Evolutionary conservation across 805 yeast genomes (phyloP), one percentile per base, ranked within the genome.

Genomic region (Candida succiphila): DNA sequence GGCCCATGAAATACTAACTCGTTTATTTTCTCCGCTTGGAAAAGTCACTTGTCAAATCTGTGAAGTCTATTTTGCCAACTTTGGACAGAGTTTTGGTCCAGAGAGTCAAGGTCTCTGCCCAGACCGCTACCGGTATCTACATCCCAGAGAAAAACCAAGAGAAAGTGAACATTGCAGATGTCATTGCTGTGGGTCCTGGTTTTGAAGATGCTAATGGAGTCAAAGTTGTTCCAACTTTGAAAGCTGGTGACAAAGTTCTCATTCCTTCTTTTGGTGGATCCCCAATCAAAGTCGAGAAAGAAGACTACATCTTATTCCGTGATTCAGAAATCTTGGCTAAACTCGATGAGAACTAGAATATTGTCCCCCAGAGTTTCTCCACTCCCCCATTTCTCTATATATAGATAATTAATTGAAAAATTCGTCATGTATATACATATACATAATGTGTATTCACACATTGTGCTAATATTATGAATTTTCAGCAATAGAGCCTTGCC

Each of bases 61-160:
- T 85, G 51, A 81, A 86, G 65, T 73, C 86, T 38, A 80, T 92
- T 56, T 78, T 80, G 46, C 98, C 98, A 43, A 76, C 94, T 48
- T 71, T 92, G 48, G 97, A 92, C 78, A 82, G 98, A 66, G 89
- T 92, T 40, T 75, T 92, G 43, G 96, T 92, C 42, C 96, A 88
- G 69, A 84, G 96, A 63, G 66, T 81, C 56, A 88, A 87, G 71
- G 94, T 95, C 38, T 81, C 85, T 54, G 70, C 88, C 43, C 74
- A 87, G 69, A 88, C 97, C 38, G 87, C 95, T 39, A 78, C 92
- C 29, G 97, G 97, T 53, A 74, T 88, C 54, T 84, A 76, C 65
- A 80, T 88, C 48, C 97, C 97, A 41, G 96, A 88, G 66, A 87
- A 87, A 72, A 88, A 89, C 69, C 94, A 81, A 50, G 89, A 85